A percentile compares a stretch with the other conserved stretches of the same genome.
Evolutionary conservation across 2,329 filamentous ascomycete genomes (phyloP).

Genomic region (Aaosphaeria arxii): DNA sequence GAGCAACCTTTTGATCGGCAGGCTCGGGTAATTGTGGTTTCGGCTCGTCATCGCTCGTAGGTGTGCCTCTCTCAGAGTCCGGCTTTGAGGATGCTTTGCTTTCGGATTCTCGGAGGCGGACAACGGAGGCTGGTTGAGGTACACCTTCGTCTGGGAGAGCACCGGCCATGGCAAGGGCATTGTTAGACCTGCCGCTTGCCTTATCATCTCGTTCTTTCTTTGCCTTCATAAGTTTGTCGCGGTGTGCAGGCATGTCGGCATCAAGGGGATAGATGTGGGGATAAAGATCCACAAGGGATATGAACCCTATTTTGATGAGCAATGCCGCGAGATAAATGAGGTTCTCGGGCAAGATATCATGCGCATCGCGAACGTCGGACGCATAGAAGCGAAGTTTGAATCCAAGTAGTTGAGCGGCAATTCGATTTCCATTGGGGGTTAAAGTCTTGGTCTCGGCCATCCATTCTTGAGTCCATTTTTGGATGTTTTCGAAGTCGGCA

Average conservation of each 20-base stretch:
- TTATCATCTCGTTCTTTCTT: conserved; percentile 66
- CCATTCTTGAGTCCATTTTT: conserved; percentile 57
- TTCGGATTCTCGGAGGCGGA: conserved; percentile 53
- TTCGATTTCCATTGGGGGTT: conserved; percentile 81
- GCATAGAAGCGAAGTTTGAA: conserved; percentile 98
- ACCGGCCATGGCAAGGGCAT: conserved; percentile 83
- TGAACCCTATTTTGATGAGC: conserved; percentile 95
- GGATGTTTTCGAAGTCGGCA: conserved; percentile 45
- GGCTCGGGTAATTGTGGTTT: conserved; percentile 65
- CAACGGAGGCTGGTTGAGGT: conserved; percentile 45
- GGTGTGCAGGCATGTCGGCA: conserved; percentile 74
- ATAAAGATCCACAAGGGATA: conserved; percentile 87
- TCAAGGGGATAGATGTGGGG: conserved; percentile 87
- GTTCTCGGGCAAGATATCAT: conserved; percentile 83
- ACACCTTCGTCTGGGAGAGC: conserved; percentile 79
- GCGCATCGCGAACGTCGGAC: conserved; percentile 69
- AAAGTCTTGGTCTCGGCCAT: conserved; percentile 76
- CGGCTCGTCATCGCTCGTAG: conserved; percentile 40
- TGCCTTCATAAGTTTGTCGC: conserved; percentile 66
- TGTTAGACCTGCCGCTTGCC: conserved; percentile 66
- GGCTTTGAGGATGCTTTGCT: conserved; percentile 45
- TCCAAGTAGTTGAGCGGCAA: conserved; percentile 89
- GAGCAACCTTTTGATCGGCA: conserved; percentile 79
- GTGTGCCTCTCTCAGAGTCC: conserved; percentile 44
- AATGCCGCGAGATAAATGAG: conserved; percentile 88